Base-by-base conservation (phyloP, 2,329 filamentous ascomycete species). In the Trichoderma koningii region DNA sequence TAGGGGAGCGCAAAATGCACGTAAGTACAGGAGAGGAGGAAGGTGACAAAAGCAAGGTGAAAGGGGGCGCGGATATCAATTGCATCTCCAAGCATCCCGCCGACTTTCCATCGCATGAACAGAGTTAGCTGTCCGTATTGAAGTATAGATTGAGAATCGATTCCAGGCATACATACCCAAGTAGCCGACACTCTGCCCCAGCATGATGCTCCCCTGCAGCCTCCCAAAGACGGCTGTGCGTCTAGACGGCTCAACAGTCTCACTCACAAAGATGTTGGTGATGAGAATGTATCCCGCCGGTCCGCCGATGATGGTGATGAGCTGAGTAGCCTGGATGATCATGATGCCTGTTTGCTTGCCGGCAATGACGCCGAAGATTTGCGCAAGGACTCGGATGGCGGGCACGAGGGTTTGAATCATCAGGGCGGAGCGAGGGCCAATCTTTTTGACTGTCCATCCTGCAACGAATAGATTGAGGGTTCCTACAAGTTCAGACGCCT, bases 271-370 rank as follows among this genome's bases (percentile, higher is more conserved):
- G 14, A 88, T 87, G 69, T 91, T 91, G 23, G 90, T 78, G 1
- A 88, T 83, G 4, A 91, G 80, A 9, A 91, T 82, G 70, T 90
- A 91, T 0, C 89, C 89, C 0, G 84, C 84, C 0, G 89, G 89
- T 0, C 89, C 89, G 0, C 89, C 89, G 2, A 91, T 68, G 17
- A 91, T 79, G 0, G 87, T 90, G 62, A 91, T 87, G 17, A 88
- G 76, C 76, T 92, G 89, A 0, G 85, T 88, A 28, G 76, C 76
- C 73, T 92, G 89, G 34, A 91, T 84, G 30, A 91, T 87, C 15
- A 86, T 76, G 70, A 91, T 89, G n/a, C 89, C 89, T 0, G 77
- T 68, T 2, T 77, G 77, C n/a, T 85, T 85, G 1, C 89, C 88
- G 0, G 84, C 78, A 30, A 84, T 75, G 12, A 91, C 87, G 4